Base-by-base conservation (phyloP, 2,329 filamentous ascomycete genomes). In the Oidium heveae region DNA sequence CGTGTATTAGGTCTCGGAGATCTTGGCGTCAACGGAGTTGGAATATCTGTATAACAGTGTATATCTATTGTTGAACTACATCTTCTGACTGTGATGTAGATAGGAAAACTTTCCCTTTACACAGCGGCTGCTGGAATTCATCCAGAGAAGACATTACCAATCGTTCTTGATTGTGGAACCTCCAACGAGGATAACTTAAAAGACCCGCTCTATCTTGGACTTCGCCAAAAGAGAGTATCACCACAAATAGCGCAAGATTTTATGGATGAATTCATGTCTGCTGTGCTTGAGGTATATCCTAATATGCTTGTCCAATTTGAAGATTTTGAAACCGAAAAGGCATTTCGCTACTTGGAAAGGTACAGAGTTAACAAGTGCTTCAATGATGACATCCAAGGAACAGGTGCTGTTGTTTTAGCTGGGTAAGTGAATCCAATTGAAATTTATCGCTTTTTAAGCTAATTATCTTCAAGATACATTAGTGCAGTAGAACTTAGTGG, bases 311-410 rank as follows among this genome's bases (percentile, higher is more conserved):
- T 96, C 58, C 91, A 96, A 67, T 96, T 94, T 63, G 89, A 96
- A 68, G 91, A 96, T 66, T 96, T 94, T 69, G 94, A 96, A 73
- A 94, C 89, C 64, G 75, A 78, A 61, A 80, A 80, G 69, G 89
- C 91, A 50, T 98, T 96, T 76, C 83, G 84, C 58, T 89, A 93
- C 64, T 77, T 96, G 43, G 84, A 91, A 66, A 79, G 86, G 57
- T 96, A 96, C 71, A 83, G 86, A 62, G 74, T 88, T 66, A 89
- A 94, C 74, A 88, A 85, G 68, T 93, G 86, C 75, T 98, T 98
- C 78, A 96, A 96, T 68, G 91, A 96, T 65, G 89, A 98, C 66
- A 91, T 98, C 65, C 89, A 96, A 72, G 89, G 89, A 60, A 96
- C 91, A 62, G 91, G 91, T 62, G 87, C 89, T 59, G 91, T 98